phyloP scores from a whole-genome alignment of 2,329 filamentous ascomycete genomes.

The Fusarium hainanense region DNA sequence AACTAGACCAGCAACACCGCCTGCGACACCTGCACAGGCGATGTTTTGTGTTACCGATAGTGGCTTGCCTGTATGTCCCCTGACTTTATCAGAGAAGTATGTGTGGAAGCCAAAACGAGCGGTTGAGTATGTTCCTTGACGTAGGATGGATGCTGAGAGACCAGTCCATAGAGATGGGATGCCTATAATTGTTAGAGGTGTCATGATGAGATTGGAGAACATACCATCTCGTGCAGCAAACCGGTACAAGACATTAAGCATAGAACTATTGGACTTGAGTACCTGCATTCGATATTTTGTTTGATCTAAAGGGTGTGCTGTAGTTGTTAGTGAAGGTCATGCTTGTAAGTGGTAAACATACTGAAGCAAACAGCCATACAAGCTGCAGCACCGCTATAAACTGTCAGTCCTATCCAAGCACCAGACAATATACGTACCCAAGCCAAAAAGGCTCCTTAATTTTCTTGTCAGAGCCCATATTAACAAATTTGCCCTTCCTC shows the following conservation, averaged over 20 bases:
- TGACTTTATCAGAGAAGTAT: conserved; percentile 48
- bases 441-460: conserved; percentile 58
- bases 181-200: conserved; percentile 42
- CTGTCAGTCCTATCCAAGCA: not conserved
- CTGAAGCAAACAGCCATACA: conserved; percentile 60
- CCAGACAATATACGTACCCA: conserved; percentile 47
- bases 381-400: conserved; percentile 55
- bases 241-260: conserved; percentile 53
- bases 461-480: conserved; percentile 38
- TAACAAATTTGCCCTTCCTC: not conserved
- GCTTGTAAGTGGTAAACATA: conserved; percentile 39
- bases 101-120: conserved; percentile 57
- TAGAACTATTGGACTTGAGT: conserved; percentile 53
- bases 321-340: not conserved
- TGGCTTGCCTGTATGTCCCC: conserved; percentile 45
- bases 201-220: accelerated
- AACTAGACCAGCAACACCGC: conserved; percentile 56
- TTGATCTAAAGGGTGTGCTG: conserved; percentile 58
- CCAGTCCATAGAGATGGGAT: conserved; percentile 57
- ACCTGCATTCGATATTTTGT: conserved; percentile 62
- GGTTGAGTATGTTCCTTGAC: conserved; percentile 59
- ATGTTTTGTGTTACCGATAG: conserved; percentile 52
- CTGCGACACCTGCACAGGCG: conserved; percentile 54
- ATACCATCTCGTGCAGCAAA: conserved; percentile 56
- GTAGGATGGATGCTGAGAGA: conserved; percentile 57